These are phyloP conservation scores for Curvularia sp. DNA, from an alignment of 2,329 filamentous ascomycete species.

Conservation along the genomic window DNA sequence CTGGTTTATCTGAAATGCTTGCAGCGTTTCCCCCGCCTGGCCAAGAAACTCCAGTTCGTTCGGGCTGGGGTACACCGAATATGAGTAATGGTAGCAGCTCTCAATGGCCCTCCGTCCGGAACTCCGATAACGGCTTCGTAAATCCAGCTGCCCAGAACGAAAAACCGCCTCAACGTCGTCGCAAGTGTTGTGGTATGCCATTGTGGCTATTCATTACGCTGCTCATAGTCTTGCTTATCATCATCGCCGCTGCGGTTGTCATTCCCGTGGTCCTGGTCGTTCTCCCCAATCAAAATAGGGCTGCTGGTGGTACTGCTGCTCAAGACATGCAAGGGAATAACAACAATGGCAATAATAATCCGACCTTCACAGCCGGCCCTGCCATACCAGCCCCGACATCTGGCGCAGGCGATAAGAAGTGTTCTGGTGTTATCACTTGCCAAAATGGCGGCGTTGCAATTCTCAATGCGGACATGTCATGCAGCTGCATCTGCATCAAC, in stretches of 20 bases:
- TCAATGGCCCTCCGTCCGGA: slow-evolving; percentile 39
- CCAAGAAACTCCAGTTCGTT: slow-evolving; percentile 51
- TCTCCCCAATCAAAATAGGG: slow-evolving; percentile 59
- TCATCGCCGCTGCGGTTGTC: slow-evolving; percentile 81
- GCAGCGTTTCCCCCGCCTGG: slow-evolving; percentile 68
- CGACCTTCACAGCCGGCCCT: slow-evolving; percentile 26
- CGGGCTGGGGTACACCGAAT: slow-evolving; percentile 43
- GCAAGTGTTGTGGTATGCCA: slow-evolving; percentile 83
- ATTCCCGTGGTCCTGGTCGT: slow-evolving; percentile 74
- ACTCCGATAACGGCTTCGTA: slow-evolving; percentile 5
- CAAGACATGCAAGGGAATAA: slow-evolving; percentile 27
- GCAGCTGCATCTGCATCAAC: slow-evolving; percentile 87
- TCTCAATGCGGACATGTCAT: slow-evolving; percentile 66
- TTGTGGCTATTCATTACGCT: slow-evolving; percentile 76
- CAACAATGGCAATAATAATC: slow-evolving; percentile 30
- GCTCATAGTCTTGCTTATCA: slow-evolving; percentile 69
- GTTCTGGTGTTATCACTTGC: slow-evolving; percentile 69
- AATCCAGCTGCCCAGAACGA: slow-evolving; percentile 24
- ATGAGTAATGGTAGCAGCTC: slow-evolving; percentile 30
- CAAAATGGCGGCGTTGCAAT: slow-evolving; percentile 82
- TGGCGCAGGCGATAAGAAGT: slow-evolving; percentile 50
- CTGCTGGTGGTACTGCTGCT: slow-evolving; percentile 22
- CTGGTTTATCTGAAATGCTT: slow-evolving; percentile 68
- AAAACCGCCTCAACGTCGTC: slow-evolving; percentile 57
- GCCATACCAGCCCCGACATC: slow-evolving; percentile 31